Evolutionary conservation across 2,329 filamentous ascomycete genomes (phyloP), one percentile per base, ranked within the genome.

Genomic region (Colletotrichum endophyticum): DNA sequence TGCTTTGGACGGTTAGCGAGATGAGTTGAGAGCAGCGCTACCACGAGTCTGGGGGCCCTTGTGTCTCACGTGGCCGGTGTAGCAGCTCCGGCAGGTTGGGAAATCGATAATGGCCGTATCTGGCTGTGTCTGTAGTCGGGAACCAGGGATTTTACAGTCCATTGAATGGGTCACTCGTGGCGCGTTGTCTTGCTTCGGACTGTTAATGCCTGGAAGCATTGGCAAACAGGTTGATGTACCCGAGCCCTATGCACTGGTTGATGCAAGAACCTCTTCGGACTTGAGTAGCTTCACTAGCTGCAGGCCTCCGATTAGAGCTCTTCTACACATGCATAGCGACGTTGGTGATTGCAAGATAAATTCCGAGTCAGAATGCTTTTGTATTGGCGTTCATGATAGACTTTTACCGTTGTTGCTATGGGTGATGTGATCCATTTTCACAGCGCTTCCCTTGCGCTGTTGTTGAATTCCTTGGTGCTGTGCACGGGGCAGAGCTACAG

Each of bases 1-100:
- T 62, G 36, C 68, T 63, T 34, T 28, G 28, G 57, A 53, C n/a
- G 57, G 68, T 70, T 70, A 70, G 68, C 68, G 19, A 63, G 9
- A 28, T 15, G 16, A 49, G 36, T 62, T 34, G 27, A 61, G 53
- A 59, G 30, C 13, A 25, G 7, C 67, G 39, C 68, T 53, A 62
- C 57, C 49, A n/a, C 68, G 68, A 62, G 27, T 13, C 36, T n/a
- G 36, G 36, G 57, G 9, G 16, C 4, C n/a, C 68, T 25, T 22
- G 36, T 70, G 68, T 62, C 53, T 63, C 68, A 27, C n/a, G 6
- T 39, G 15, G 30, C 34, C 36, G 56, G n/a, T 22, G 36, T 5
- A 30, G 32, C 15, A 53, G 62, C 62, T 39, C 19, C 34, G 13
- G n/a, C 22, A 49, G 30, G 6, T 63, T 63, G 16, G 25, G 28